Conservation (phyloP, 1,284 basidiomycete species). For the Apiotrichum laibachii region DNA sequence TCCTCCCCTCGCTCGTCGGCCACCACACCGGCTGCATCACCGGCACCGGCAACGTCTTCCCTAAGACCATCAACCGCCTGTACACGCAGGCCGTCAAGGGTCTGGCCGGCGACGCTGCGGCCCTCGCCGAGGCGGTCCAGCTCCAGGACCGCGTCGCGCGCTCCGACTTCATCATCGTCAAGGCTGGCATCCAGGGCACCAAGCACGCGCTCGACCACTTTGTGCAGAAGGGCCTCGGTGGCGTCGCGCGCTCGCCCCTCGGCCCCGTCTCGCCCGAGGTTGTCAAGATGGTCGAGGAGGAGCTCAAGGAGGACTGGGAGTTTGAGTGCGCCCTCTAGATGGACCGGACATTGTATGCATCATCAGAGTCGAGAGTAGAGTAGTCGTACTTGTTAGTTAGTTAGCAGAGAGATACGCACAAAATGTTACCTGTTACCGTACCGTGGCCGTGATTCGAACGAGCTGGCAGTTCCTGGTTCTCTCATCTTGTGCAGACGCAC, state of each 20-base stretch:
- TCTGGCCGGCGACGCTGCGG: constrained; percentile 55
- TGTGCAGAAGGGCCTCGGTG: constrained; percentile 65
- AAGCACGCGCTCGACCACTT: constrained; percentile 67
- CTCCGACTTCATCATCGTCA: constrained; percentile 68
- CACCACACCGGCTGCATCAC: constrained; percentile 66
- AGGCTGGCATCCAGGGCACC: constrained; percentile 57
- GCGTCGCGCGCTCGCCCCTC: constrained; percentile 62
- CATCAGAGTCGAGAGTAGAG: neutral
- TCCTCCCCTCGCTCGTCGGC: constrained; percentile 65
- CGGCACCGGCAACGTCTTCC: constrained; percentile 72
- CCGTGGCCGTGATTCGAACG: too few species aligned
- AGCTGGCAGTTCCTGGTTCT: too few species aligned
- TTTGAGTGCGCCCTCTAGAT: constrained; percentile 60
- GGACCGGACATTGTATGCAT: too few species aligned
- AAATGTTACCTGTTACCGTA: too few species aligned
- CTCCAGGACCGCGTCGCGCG: constrained; percentile 69
- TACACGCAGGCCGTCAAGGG: constrained; percentile 57
- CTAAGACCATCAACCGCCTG: constrained; percentile 66
- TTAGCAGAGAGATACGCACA: too few species aligned
- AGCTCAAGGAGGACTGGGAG: constrained; percentile 61
- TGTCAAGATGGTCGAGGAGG: constrained; percentile 51
- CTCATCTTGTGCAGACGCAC: too few species aligned
- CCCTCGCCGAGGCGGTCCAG: constrained; percentile 64
- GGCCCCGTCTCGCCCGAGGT: constrained; percentile 51
- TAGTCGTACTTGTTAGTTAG: too few species aligned